phyloP scores from a whole-genome alignment of 2,329 filamentous ascomycete genomes.

The Fusarium euwallaceae region DNA sequence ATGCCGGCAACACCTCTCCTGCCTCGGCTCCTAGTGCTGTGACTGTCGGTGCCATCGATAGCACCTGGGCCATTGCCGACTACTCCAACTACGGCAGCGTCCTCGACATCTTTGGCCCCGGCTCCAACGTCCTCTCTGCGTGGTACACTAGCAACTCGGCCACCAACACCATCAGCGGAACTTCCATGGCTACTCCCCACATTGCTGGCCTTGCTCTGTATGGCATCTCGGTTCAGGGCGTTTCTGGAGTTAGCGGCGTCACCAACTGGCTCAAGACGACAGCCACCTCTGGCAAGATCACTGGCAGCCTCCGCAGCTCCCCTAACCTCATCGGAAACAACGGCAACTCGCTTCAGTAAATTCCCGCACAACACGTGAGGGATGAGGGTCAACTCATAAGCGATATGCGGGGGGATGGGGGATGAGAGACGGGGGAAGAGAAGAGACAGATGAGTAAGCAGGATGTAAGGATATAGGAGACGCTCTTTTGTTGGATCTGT shows the following conservation, averaged over 20 bases:
- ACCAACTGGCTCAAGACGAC: slow-evolving; percentile 58
- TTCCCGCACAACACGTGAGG: neutral
- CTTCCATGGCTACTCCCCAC: slow-evolving; percentile 75
- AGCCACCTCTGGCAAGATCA: slow-evolving; percentile 57
- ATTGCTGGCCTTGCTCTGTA: slow-evolving; percentile 68
- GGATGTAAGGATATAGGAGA: neutral
- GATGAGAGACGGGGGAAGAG: neutral
- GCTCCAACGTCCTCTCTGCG: slow-evolving; percentile 60
- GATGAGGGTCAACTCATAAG: neutral
- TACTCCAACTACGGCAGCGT: slow-evolving; percentile 65
- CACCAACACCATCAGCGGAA: slow-evolving; percentile 66
- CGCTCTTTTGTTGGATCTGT: slow-evolving; percentile 15
- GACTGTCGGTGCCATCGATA: slow-evolving; percentile 54
- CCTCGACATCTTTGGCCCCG: slow-evolving; percentile 67
- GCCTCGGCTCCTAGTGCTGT: slow-evolving; percentile 50
- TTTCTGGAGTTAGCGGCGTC: slow-evolving; percentile 52
- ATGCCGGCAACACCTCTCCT: slow-evolving; percentile 47
- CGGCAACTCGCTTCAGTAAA: slow-evolving; percentile 52
- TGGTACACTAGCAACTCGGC: slow-evolving; percentile 61
- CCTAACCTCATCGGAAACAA: slow-evolving; percentile 66
- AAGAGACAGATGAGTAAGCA: neutral
- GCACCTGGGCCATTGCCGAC: slow-evolving; percentile 54
- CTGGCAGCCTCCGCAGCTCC: slow-evolving; percentile 55
- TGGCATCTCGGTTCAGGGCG: slow-evolving; percentile 60
- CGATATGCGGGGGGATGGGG: neutral